Conservation (phyloP, 2,329 filamentous ascomycete species). For the Penicillium sp. region DNA sequence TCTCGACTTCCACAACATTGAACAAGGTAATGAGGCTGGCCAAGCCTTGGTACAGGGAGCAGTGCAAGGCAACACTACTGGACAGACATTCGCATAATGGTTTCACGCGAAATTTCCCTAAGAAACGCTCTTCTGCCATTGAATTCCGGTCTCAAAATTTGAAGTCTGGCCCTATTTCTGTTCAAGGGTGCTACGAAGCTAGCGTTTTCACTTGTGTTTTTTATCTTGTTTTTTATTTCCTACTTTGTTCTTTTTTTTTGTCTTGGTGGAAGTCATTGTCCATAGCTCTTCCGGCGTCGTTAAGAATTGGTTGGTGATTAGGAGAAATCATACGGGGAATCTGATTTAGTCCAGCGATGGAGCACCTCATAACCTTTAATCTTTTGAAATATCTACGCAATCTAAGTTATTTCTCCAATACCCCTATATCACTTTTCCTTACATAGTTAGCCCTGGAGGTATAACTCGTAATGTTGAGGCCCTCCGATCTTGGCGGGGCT, state of each 20-base stretch:
- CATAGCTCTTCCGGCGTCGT: slow-evolving; percentile 30
- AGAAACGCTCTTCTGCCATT: slow-evolving; percentile 5
- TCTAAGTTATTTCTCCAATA: not conserved
- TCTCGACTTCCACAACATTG: slow-evolving; percentile 95
- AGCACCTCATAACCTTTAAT: slow-evolving; percentile 5
- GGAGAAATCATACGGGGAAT: slow-evolving; percentile 16
- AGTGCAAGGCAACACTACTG: slow-evolving; percentile 18
- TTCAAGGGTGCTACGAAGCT: slow-evolving; percentile 19
- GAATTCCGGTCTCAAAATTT: slow-evolving; percentile 15
- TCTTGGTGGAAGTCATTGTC: slow-evolving; percentile 24
- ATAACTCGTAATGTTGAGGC: not conserved
- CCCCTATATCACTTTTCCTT: not conserved
- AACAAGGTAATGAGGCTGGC: slow-evolving; percentile 47
- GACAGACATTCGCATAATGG: slow-evolving; percentile 30
- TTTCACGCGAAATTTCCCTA: slow-evolving; percentile 1
- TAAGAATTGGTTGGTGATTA: slow-evolving; percentile 26
- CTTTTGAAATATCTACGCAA: not conserved
- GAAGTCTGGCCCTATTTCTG: slow-evolving; percentile 23
- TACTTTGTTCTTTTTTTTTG: slow-evolving; percentile 17
- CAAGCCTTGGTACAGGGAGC: slow-evolving; percentile 31
- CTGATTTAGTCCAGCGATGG: slow-evolving; percentile 13
- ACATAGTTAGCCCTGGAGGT: not conserved
- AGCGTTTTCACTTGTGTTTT: slow-evolving; percentile 9
- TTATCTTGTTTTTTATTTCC: slow-evolving; percentile 7
- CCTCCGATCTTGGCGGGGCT: slow-evolving; percentile 11